Percentiles rank a stretch among this genome's conserved stretches.
phyloP scores from a whole-genome alignment of 768 basidiomycete genomes.

The Suillus subluteus region DNA sequence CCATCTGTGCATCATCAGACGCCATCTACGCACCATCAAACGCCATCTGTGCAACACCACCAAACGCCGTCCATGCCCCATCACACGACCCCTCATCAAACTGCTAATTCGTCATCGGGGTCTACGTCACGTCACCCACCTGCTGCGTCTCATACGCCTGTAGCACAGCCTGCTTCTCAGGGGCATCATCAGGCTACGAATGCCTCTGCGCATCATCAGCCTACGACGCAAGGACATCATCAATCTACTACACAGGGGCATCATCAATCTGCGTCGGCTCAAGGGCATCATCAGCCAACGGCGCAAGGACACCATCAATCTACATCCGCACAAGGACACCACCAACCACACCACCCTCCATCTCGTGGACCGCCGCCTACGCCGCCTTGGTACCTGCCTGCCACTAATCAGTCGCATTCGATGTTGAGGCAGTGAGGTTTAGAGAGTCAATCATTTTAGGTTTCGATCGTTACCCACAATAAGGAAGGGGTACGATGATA shows the following conservation, averaged over 20 bases:
- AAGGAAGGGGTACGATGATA: slow-evolving; percentile 5
- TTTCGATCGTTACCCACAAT: background rate
- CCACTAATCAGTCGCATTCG: slow-evolving; percentile 2
- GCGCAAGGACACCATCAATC: slow-evolving; percentile 6
- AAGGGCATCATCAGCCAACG: slow-evolving; percentile 17
- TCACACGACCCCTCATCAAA: slow-evolving; percentile 2
- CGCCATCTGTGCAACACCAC: background rate
- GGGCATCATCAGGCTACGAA: slow-evolving; percentile 4
- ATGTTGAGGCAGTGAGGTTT: slow-evolving; percentile 9
- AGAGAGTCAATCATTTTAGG: background rate
- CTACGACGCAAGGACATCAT: slow-evolving; percentile 23
- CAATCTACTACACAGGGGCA: slow-evolving; percentile 11
- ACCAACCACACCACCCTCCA: slow-evolving; percentile 3
- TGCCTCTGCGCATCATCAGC: background rate
- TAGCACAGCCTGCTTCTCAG: slow-evolving; percentile 4
- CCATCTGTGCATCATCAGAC: too few species aligned
- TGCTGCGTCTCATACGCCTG: slow-evolving; percentile 13
- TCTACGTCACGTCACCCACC: background rate
- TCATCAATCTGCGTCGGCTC: slow-evolving; percentile 18
- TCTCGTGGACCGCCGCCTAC: slow-evolving; percentile 21
- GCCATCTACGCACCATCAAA: background rate
- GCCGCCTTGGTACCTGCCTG: slow-evolving; percentile 21
- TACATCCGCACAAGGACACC: slow-evolving; percentile 22
- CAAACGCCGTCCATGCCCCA: background rate
- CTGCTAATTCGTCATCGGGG: background rate